Base-by-base conservation (phyloP, 2,329 filamentous ascomycete genomes). In the Nemania abortiva region DNA sequence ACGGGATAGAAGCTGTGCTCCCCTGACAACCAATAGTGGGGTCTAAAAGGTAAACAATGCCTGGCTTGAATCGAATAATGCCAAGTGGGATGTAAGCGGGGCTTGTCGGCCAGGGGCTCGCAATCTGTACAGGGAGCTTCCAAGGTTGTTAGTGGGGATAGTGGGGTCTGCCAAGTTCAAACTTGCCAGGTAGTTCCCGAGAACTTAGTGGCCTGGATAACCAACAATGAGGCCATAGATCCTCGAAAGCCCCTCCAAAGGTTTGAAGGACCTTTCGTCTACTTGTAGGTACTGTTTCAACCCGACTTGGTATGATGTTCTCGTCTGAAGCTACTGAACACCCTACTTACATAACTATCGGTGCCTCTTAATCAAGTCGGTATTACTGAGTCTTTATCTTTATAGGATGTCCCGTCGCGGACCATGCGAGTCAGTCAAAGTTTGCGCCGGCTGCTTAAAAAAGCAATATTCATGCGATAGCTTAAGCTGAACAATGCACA, bases 1-100 rank as follows among this genome's bases (percentile, higher is more conserved):
- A 53, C 56, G 60, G 58, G 69, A 64, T 52, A 42, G 56, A 39
- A 60, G 65, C 39, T 59, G 34, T 57, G 64, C 68, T 70, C 59
- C 74, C 71, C 71, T 73, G 71, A 74, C 75, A 77, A 77, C 75
- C 72, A 72, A 74, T 73, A 66, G 71, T 73, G 65, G 71, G 72
- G 63, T 63, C 56, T 61, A 18, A 64, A 62, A 59, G 53, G 63
- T 77, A 77, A 77, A 77, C 75, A 77, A 76, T 75, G 70, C 64
- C 67, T 45, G 49, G 59, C 24, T 42, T 42, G 54, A 49, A 50
- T 27, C 22, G 34, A 56, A 56, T 18, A 60, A 27, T 54, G 39
- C 57, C 50, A 65, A 18, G 27, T 11, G 24, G 18, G 18, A 24
- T 34, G 47, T 29, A 37, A 31, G 29, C 13, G n/a, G 18, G 52